Percentiles rank a stretch among this genome's conserved stretches.
These are phyloP conservation scores for Penicillium canescens DNA, from an alignment of 495 filamentous ascomycete species.

Conservation along the genomic window DNA sequence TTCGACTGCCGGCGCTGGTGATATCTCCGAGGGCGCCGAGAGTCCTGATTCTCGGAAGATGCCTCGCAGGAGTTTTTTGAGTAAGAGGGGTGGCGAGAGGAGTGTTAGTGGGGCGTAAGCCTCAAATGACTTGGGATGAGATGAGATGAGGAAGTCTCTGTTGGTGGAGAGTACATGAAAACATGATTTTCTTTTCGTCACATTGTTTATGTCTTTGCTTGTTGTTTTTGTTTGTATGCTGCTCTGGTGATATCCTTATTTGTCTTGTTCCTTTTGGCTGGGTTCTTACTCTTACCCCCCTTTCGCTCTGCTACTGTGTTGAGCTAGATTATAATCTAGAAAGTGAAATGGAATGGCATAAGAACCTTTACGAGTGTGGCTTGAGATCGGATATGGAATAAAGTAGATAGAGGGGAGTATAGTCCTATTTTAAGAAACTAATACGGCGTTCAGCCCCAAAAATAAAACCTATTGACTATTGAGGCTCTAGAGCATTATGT, in stretches of 20 bases:
- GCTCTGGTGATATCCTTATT: conserved; percentile 21
- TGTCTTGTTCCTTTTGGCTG: conserved; percentile 1
- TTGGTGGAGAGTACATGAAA: conserved; percentile 17
- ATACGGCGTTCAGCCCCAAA: no score
- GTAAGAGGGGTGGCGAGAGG: conserved; percentile 59
- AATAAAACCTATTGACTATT: no score
- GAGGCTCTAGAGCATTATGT: no score
- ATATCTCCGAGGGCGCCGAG: conserved; percentile 42
- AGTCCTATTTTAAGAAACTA: no score
- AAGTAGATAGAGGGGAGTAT: no score
- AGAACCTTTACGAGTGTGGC: neutral
- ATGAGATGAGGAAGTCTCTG: neutral
- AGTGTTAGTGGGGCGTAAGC: conserved; percentile 43
- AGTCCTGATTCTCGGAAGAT: conserved; percentile 53
- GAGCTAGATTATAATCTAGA: no score
- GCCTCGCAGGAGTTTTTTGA: conserved; percentile 54
- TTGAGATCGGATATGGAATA: neutral
- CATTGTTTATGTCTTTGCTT: neutral
- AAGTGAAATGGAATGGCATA: neutral
- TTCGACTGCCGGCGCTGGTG: conserved; percentile 31
- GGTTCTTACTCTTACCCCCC: neutral
- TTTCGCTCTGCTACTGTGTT: neutral
- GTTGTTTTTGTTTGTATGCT: conserved; percentile 2
- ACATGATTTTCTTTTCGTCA: conserved; percentile 1
- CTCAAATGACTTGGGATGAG: conserved; percentile 7